Evolutionary conservation across 495 filamentous ascomycete species (phyloP).

Genomic region (Aspergillus bridgeri): DNA sequence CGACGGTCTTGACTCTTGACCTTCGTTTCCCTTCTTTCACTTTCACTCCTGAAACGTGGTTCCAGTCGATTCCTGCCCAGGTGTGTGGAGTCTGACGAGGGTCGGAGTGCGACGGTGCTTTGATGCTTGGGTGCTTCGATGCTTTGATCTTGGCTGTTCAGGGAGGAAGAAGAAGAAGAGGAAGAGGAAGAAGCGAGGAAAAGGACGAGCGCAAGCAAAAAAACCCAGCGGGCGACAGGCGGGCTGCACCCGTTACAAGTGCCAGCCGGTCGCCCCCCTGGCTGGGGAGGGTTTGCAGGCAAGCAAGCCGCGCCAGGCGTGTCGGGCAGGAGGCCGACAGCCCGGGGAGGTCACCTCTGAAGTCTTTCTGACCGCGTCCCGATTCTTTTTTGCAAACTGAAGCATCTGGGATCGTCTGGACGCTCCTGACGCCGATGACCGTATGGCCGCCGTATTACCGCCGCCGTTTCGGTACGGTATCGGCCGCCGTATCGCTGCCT

Average conservation of each 20-base stretch:
- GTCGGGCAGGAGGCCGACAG: not conserved
- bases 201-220: slow-evolving; percentile 7
- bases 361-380: not conserved
- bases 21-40: not conserved
- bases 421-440: slow-evolving; percentile 12
- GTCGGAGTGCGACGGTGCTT: no score
- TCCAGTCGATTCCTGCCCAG: not conserved
- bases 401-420: slow-evolving; percentile 15
- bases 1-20: not conserved
- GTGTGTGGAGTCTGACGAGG: not conserved
- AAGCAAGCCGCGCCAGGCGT: not conserved
- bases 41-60: not conserved
- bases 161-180: not conserved
- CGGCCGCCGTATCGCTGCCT: not conserved
- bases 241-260: slow-evolving; percentile 19
- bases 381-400: not conserved
- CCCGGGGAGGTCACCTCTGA: not conserved
- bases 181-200: slow-evolving; percentile 12
- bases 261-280: slow-evolving; percentile 7
- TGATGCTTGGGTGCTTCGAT: not conserved
- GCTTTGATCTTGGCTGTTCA: not conserved
- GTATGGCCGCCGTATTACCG: slow-evolving; percentile 3
- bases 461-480: not conserved
- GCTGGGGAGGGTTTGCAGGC: slow-evolving; percentile 3
- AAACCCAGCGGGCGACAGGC: slow-evolving; percentile 6